Evolutionary conservation across 495 filamentous ascomycete genomes (phyloP), one percentile per base, ranked within the genome.

Genomic region (Penicillium robsamsonii): DNA sequence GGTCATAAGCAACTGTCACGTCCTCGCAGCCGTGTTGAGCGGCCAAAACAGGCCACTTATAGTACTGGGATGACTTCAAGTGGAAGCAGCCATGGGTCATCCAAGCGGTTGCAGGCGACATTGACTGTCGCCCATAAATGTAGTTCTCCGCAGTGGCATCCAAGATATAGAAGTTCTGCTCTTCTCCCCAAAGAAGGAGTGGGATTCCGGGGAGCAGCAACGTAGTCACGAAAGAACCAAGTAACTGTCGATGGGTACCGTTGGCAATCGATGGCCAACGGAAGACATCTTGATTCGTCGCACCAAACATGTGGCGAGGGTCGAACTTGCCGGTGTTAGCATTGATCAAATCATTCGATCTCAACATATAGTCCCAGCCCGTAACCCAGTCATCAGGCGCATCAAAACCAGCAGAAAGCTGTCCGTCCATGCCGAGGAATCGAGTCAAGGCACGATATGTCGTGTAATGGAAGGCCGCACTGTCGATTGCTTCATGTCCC

Each of bases 231-330:
- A 86, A 89, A 5, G 78, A 68, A 8, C 74, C 87, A 0, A 90
- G 73, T 3, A 89, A 66, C 69, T 80, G 76, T 46, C 83, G 75
- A 59, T 87, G 75, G 0, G 80, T 79, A 22, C 87, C 79, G 72
- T 22, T 78, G 64, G 53, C 33, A 29, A 90, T 76, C 1, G 83
- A 77, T n/a, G 87, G 86, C 87, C 87, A 90, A 15, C 86, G 80
- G 70, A 90, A 87, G 4, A 90, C 84, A 64, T 90, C 87, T 70
- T 90, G 87, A 63, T 89, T 89, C 10, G 84, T 85, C 3, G 75
- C 76, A 22, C 87, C 87, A 57, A 79, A 89, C 76, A 89, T 81
- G 60, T 90, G 86, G 22, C 87, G 77, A 5, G 87, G 87, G 58
- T 89, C 86, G 53, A 88, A 88, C 55, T 77, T 67, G 35, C 83